Conservation (phyloP, 352 stramenopile species). For the Globisporangium solare region DNA sequence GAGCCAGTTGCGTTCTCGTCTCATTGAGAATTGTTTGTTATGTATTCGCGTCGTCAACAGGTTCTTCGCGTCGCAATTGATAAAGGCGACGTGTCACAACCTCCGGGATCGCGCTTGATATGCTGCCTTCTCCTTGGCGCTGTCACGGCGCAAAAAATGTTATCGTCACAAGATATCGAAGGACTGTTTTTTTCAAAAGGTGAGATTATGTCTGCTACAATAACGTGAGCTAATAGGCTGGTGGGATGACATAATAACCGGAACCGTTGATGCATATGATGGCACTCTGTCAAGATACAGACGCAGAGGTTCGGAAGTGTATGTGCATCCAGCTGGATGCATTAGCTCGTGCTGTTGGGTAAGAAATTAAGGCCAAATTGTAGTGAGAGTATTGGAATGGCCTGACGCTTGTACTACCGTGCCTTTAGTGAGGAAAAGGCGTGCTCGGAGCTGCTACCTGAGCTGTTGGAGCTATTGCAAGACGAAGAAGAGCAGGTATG, state of each 20-base stretch:
- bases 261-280: slow-evolving; percentile 55
- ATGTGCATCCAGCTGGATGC: slow-evolving; percentile 84
- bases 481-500: slow-evolving; percentile 77
- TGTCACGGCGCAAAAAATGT: slow-evolving; percentile 62
- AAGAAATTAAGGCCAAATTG: neutral
- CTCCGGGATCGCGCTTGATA: slow-evolving; percentile 68
- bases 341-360: slow-evolving; percentile 66
- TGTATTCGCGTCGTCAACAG: slow-evolving; percentile 15
- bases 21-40: slow-evolving; percentile 1
- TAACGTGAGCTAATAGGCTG: neutral
- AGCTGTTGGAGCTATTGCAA: slow-evolving; percentile 72
- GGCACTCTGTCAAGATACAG: slow-evolving; percentile 77
- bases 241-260: neutral
- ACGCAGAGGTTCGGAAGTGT: slow-evolving; percentile 74
- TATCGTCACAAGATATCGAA: slow-evolving; percentile 71
- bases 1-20: neutral
- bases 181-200: slow-evolving; percentile 79
- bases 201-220: slow-evolving; percentile 10
- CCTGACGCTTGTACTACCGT: neutral
- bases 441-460: slow-evolving; percentile 55
- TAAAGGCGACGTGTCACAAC: slow-evolving; percentile 78
- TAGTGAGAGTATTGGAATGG: neutral
- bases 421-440: slow-evolving; percentile 52
- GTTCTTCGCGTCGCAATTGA: slow-evolving; percentile 82
- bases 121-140: slow-evolving; percentile 72